phyloP scores from a whole-genome alignment of 495 filamentous ascomycete species.

The Penicillium atrosanguineum region DNA sequence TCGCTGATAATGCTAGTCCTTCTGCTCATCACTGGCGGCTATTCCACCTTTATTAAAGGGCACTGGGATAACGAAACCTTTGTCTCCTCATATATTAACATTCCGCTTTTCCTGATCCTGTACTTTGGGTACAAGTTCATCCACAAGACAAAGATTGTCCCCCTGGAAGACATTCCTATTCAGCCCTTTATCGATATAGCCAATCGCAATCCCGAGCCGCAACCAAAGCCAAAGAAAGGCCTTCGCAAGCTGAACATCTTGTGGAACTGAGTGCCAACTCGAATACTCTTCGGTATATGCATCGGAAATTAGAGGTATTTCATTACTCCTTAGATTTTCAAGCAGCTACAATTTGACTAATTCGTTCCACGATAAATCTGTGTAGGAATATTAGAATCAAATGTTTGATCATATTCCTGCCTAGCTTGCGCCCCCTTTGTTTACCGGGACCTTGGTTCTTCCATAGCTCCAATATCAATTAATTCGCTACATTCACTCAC shows the following conservation, averaged over 20 bases:
- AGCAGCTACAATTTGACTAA: too few relatives aligned
- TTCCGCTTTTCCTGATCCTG: constrained; percentile 52
- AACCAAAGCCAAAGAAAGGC: constrained; percentile 12
- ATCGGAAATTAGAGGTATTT: too few relatives aligned
- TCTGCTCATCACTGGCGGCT: constrained; percentile 33
- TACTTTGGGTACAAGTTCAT: constrained; percentile 54
- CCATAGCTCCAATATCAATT: too few relatives aligned
- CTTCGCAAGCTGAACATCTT: constrained; percentile 21
- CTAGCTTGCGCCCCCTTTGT: too few relatives aligned
- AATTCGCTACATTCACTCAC: too few relatives aligned
- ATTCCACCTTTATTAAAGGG: constrained; percentile 48
- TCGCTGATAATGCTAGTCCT: constrained; percentile 46
- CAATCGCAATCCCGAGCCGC: constrained; percentile 22
- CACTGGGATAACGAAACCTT: constrained; percentile 34
- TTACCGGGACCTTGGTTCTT: too few relatives aligned
- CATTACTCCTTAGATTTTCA: too few relatives aligned
- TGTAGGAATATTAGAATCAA: too few relatives aligned
- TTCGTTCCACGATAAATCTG: too few relatives aligned
- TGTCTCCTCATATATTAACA: constrained; percentile 38
- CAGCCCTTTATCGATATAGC: constrained; percentile 23
- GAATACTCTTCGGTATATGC: too few relatives aligned
- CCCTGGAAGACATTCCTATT: constrained; percentile 48
- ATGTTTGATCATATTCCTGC: too few relatives aligned
- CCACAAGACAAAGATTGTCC: constrained; percentile 52
- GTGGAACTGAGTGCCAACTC: too few relatives aligned